Conservation (phyloP, 306 rosid species). For the Quercus engelmannii region DNA sequence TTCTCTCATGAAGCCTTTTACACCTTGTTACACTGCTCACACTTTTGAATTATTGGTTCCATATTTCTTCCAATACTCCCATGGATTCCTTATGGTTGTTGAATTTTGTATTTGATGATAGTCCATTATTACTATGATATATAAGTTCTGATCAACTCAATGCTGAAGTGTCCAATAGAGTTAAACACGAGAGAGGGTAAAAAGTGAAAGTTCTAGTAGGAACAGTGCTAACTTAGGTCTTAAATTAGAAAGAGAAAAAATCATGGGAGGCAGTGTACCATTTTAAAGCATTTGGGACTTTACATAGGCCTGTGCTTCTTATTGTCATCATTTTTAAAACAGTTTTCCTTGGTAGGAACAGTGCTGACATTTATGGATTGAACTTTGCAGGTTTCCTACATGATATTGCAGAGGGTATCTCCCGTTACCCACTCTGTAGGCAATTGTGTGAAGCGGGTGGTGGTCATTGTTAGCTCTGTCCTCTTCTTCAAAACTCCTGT, state of each 20-base stretch:
- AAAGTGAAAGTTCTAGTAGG: background rate
- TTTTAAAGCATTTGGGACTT: background rate
- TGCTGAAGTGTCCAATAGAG: background rate
- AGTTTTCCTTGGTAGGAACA: background rate
- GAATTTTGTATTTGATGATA: no score
- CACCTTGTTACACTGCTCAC: background rate
- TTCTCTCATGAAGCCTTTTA: background rate
- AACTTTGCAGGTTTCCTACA: slow-evolving; percentile 77
- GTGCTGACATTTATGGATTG: slow-evolving; percentile 24
- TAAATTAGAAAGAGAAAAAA: background rate
- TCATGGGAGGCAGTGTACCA: background rate
- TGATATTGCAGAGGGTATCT: slow-evolving; percentile 93
- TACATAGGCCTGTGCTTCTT: background rate
- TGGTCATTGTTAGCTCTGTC: slow-evolving; percentile 92
- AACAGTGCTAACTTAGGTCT: no score
- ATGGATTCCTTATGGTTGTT: background rate
- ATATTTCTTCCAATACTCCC: background rate
- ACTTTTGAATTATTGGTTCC: background rate
- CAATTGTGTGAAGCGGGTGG: slow-evolving; percentile 92
- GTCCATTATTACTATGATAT: no score
- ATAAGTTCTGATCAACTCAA: background rate
- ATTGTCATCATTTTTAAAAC: background rate
- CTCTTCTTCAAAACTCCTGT: slow-evolving; percentile 89
- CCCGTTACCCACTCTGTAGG: slow-evolving; percentile 96
- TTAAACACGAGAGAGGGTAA: background rate